Conservation (phyloP, 352 stramenopile species). For the Phytophthora hybrid region DNA sequence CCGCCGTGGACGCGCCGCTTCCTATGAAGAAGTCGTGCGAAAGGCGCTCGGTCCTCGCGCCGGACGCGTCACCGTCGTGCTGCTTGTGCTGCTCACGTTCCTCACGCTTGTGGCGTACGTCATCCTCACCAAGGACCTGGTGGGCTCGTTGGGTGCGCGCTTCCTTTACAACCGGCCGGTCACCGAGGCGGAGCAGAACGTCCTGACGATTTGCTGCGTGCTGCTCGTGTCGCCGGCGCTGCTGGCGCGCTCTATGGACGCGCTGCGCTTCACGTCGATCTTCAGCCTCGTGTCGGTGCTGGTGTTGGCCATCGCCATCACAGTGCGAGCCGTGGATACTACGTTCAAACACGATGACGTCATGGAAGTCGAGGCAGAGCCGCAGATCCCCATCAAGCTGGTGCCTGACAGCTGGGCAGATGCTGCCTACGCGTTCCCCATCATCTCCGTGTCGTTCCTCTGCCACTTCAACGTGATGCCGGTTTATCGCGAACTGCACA, state of each 20-base stretch:
- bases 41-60: conserved; percentile 77
- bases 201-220: conserved; percentile 75
- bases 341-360: conserved; percentile 26
- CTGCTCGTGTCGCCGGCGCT: conserved; percentile 75
- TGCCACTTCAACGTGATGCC: conserved; percentile 99
- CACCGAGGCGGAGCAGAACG: conserved; percentile 58
- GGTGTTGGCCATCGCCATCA: conserved; percentile 79
- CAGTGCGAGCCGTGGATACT: conserved; percentile 51
- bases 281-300: conserved; percentile 79
- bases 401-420: conserved; percentile 73
- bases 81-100: conserved; percentile 94
- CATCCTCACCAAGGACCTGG: conserved; percentile 95
- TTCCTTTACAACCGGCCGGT: conserved; percentile 77
- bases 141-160: conserved; percentile 84
- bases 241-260: conserved; percentile 80
- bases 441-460: conserved; percentile 97
- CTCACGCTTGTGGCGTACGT: conserved; percentile 96
- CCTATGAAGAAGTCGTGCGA: conserved; percentile 89
- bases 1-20: conserved; percentile 78
- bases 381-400: conserved; percentile 60
- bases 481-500: conserved; percentile 96
- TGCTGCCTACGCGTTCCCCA: conserved; percentile 89
- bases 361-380: conserved; percentile 21
- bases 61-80: conserved; percentile 73
- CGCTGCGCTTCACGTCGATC: conserved; percentile 84